Evolutionary conservation across 331 rosid species (phyloP), one percentile per base, ranked within the genome.

Genomic region (Cydonia oblonga): DNA sequence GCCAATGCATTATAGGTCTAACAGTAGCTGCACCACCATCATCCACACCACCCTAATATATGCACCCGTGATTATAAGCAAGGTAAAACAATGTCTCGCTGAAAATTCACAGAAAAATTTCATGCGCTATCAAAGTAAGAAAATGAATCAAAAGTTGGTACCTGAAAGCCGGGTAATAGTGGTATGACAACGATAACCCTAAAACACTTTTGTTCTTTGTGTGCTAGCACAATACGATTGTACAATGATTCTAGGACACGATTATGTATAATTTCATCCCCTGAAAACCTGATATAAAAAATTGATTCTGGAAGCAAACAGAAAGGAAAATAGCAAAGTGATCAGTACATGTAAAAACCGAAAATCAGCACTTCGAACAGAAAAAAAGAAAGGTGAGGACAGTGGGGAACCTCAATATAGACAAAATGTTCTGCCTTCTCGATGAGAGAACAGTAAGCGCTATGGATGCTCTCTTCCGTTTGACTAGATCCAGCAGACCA

Each of bases 1-100:
- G 88, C 88, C 88, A 84, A 58, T 75, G 88, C 85, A 84, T 84
- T 66, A 84, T 49, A 68, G 88, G 83, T 81, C 88, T 72, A 28
- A 84, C 88, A 14, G 85, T 84, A 58, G 88, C 88, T 13, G 88
- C 88, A 35, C 83, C 88, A 63, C 73, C 69, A 44, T 84, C 88
- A 60, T 84, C 85, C 68, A 81, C 74, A 10, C 88, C 85, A 20
- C 88, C 88, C 88, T 84, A 73, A 49, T 60, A 78, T 20, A 22
- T 62, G 75, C 13, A 18, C 9, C 40, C 29, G 66, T 3, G 5
- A 32, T 60, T 18, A 59, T 29, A 69, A 35, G 42, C 19, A 51
- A 9, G 30, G 56, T 3, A 52, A 11, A 38, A 49, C 13, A 7
- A 29, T 16, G 56, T 70, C 9, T n/a, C n/a, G 1, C 9, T 9